Evolutionary conservation across 495 filamentous ascomycete species (phyloP), one percentile per base, ranked within the genome.

Genomic region (Geopyxis carbonaria): DNA sequence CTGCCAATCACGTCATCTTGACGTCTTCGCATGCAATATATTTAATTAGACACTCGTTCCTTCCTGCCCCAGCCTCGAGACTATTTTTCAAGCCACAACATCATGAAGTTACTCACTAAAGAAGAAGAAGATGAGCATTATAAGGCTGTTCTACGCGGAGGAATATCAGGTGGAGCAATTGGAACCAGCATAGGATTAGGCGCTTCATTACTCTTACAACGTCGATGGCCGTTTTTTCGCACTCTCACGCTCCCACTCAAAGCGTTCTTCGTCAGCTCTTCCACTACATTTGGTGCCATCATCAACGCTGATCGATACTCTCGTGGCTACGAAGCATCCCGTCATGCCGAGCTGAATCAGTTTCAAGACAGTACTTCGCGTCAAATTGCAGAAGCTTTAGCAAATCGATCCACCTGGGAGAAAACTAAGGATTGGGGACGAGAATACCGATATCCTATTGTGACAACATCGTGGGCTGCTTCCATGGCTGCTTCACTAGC

Each of bases 51-150:
- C n/a, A n/a, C n/a, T n/a, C n/a, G n/a, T n/a, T n/a, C n/a, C n/a
- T n/a, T n/a, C n/a, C n/a, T n/a, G n/a, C n/a, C n/a, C n/a, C n/a
- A n/a, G n/a, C n/a, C n/a, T 38, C 28, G n/a, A 13, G 11, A 34
- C 8, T 23, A n/a, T 13, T 13, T n/a, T n/a, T n/a, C n/a, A n/a
- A n/a, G n/a, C n/a, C n/a, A n/a, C n/a, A n/a, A 4, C 18, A 34
- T 22, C 29, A 95, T 95, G 87, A 95, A 94, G 75, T 62, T 95
- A 50, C 69, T 95, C 55, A 86, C 80, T 36, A 84, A 84, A 54
- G 84, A 93, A 72, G 82, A 94, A 66, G 85, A 93, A 64, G 55
- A 62, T 43, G 67, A 61, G 27, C 66, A 71, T 61, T 73, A 69
- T 63, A 47, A 53, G 38, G 63, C 69, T 21, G 86, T 89, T 33